A percentile compares a stretch with the other conserved stretches of the same genome.
Evolutionary conservation across 352 stramenopile species (phyloP).

Genomic region (Phytophthora aleatoria): DNA sequence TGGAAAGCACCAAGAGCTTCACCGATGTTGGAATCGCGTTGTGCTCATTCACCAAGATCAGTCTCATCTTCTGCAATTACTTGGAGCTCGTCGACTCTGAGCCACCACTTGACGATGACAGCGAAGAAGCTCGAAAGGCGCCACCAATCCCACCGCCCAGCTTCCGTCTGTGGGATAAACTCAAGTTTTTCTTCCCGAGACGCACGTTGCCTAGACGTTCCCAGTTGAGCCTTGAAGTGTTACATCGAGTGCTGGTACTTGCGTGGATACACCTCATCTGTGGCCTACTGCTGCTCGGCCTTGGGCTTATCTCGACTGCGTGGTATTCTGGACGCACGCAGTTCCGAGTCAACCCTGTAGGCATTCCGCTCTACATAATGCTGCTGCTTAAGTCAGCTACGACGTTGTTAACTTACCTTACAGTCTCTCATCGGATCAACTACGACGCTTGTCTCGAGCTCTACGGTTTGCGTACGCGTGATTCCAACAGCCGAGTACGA

Average conservation of each 20-base stretch:
- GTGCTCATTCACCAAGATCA: conserved; percentile 65
- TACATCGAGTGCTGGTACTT: conserved; percentile 69
- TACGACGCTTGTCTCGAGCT: conserved; percentile 66
- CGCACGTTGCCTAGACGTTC: conserved; percentile 64
- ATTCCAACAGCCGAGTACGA: conserved; percentile 34
- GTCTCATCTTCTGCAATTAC: conserved; percentile 73
- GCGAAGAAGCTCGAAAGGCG: conserved; percentile 8
- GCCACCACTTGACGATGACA: conserved; percentile 35
- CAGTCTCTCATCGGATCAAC: conserved; percentile 62
- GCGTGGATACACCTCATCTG: conserved; percentile 76
- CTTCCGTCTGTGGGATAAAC: conserved; percentile 51
- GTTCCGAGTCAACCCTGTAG: conserved; percentile 54
- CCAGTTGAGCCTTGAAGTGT: conserved; percentile 70
- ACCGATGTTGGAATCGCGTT: conserved; percentile 53
- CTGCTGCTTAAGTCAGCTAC: conserved; percentile 65
- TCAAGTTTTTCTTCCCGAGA: conserved; percentile 73
- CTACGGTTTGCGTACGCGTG: conserved; percentile 34
- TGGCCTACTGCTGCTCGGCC: conserved; percentile 51
- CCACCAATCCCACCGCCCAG: conserved; percentile 22
- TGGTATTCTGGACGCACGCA: conserved; percentile 51
- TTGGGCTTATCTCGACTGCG: conserved; percentile 51
- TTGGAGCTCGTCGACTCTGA: conserved; percentile 68
- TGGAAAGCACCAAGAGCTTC: conserved; percentile 44
- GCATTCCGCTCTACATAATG: conserved; percentile 64
- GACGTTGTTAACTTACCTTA: conserved; percentile 57